Evolutionary conservation across 305 asterid genomes (phyloP), one percentile per base, ranked within the genome.

Genomic region (Withania somnifera): DNA sequence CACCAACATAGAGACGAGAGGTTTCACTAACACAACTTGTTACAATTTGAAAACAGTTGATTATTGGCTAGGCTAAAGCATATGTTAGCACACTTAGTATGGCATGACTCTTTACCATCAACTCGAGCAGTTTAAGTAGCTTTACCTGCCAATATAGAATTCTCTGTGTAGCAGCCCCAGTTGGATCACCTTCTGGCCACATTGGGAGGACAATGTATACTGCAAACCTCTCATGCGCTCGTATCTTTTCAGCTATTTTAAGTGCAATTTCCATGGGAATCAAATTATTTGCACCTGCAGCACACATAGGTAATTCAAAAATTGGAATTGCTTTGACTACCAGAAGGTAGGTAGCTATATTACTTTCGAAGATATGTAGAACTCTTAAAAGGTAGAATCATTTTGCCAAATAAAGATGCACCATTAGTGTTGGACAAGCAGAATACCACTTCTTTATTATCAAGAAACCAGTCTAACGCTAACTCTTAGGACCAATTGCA

Each of bases 131-230:
- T 36, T 63, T 40, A 66, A 34, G 50, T 51, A 51, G 26, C 81
- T 79, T 20, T 60, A 94, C 99, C 99, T 95, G 99, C 99, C 99
- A 96, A 87, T 90, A 96, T 81, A 96, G 89, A 84, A 96, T 94
- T 86, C 99, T 90, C 69, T 96, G 99, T 22, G 97, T 94, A 47
- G 98, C 97, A 86, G 92, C 92, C 36, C 97, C 97, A 2, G 99
- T 94, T 52, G 99, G 99, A 89, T 93, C 91, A 84, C 99, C 99
- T 89, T 97, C 99, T 26, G 99, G 99, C 98, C 99, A 97, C 99
- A 94, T 97, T 30, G 99, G 99, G 83, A 96, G 86, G 82, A 96
- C 93, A 36, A 96, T 91, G 80, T 96, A 96, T 79, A 90, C 99
- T 3, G 99, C 96, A 84, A 94, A 97, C 78, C 98, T 91, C 90